Conservation (phyloP, 768 basidiomycete genomes). For the Calvatia gigantea region DNA sequence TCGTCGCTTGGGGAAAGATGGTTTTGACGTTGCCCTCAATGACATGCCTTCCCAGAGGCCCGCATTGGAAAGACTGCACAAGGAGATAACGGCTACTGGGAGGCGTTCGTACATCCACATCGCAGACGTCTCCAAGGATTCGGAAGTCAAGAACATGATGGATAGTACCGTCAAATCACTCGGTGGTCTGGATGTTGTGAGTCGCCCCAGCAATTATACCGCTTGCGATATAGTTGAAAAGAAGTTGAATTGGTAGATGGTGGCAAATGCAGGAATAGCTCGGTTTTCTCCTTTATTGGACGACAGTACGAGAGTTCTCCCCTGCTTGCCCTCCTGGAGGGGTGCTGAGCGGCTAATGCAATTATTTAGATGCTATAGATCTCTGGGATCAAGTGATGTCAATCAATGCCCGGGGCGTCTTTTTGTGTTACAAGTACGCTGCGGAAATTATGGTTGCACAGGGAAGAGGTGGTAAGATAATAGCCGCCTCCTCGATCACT, state of each 20-base stretch:
- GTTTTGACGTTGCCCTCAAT: slow-evolving; percentile 41
- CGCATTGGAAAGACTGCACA: slow-evolving; percentile 12
- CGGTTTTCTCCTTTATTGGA: neutral
- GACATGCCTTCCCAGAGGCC: slow-evolving; percentile 24
- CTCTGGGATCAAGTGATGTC: slow-evolving; percentile 39
- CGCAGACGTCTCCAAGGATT: slow-evolving; percentile 18
- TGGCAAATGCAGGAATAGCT: slow-evolving; percentile 13
- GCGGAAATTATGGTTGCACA: slow-evolving; percentile 60
- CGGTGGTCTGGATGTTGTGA: slow-evolving; percentile 21
- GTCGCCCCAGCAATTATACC: neutral
- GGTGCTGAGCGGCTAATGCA: neutral
- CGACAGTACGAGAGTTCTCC: neutral
- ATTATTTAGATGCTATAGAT: slow-evolving; percentile 26
- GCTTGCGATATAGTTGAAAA: too few species aligned
- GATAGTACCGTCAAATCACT: slow-evolving; percentile 14
- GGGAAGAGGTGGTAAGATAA: slow-evolving; percentile 50
- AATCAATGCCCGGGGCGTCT: slow-evolving; percentile 55
- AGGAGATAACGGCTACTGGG: slow-evolving; percentile 14
- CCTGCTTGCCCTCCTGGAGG: neutral
- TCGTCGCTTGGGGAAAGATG: slow-evolving; percentile 38
- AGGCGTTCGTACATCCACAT: slow-evolving; percentile 9
- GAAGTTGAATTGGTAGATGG: neutral
- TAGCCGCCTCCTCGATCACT: slow-evolving; percentile 37
- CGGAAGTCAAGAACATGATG: slow-evolving; percentile 19
- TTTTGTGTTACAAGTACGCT: slow-evolving; percentile 63